Conservation (phyloP, 2,329 filamentous ascomycete species). For the Fusarium continuum region DNA sequence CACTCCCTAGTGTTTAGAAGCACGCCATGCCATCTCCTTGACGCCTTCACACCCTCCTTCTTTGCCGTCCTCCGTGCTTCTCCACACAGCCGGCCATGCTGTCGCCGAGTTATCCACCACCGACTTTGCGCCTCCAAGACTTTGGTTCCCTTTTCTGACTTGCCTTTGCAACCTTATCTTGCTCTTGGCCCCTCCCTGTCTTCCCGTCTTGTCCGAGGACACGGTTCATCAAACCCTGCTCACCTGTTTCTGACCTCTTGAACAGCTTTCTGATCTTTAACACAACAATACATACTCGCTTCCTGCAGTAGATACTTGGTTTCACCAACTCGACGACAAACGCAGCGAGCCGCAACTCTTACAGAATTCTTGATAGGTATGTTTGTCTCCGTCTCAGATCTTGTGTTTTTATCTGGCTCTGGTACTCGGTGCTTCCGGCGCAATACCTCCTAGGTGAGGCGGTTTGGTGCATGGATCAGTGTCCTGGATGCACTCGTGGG, state of each 20-base stretch:
- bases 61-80: conserved; percentile 44
- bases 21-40: conserved; percentile 25
- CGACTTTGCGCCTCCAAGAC: conserved; percentile 38
- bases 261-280: conserved; percentile 4
- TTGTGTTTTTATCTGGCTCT: conserved; percentile 29
- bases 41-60: conserved; percentile 34
- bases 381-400: conserved; percentile 40
- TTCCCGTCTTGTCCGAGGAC: conserved; percentile 36
- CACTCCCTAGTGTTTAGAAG: conserved; percentile 8
- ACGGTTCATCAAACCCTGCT: conserved; percentile 36
- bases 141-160: conserved; percentile 38
- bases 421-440: conserved; percentile 42
- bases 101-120: conserved; percentile 49
- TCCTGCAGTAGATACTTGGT: conserved; percentile 32
- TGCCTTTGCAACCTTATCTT: conserved; percentile 46
- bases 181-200: conserved; percentile 35
- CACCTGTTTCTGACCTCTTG: conserved; percentile 21
- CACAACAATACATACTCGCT: conserved; percentile 19
- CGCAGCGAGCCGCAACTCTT: conserved; percentile 27
- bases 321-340: conserved; percentile 36
- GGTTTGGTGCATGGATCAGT: conserved; percentile 46
- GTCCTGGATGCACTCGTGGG: conserved; percentile 37
- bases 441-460: conserved; percentile 43
- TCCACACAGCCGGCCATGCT: conserved; percentile 47
- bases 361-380: conserved; percentile 37